Base-by-base conservation (phyloP, 2,329 filamentous ascomycete genomes). In the Sporothrix brasiliensis region DNA sequence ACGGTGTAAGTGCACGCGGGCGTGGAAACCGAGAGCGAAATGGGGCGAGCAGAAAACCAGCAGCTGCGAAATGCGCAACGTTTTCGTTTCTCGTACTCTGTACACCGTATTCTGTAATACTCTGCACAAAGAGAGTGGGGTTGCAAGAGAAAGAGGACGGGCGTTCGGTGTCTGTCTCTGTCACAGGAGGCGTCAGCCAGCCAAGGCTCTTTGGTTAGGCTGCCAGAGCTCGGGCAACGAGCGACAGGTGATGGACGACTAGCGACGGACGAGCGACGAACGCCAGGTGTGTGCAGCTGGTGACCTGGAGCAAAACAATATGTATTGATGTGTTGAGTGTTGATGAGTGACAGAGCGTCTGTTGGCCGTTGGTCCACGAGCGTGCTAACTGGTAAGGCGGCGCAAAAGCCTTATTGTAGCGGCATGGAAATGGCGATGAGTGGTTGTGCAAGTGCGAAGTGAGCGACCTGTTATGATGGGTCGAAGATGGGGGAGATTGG, bases 141-240 rank as follows among this genome's bases (percentile, higher is more conserved):
- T 21, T 27, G 58, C 54, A n/a, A 21, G n/a, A 24, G 34, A 58
- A 44, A 41, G 54, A 61, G n/a, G 7, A 39, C 3, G 53, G 53
- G 56, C n/a, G 56, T 61, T 24, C 6, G 34, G 39, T 63, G 34
- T 63, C 58, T 63, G 58, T 63, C 58, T 63, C 58, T 63, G 58
- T 63, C 58, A 44, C 30, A 61, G 39, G 39, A 16, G 39, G 58
- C 47, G 58, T 63, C 58, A 63, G 58, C 39, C 58, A 61, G 58
- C 58, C 58, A 63, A 47, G 39, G 58, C 58, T 21, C n/a, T 44
- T 44, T 10, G 30, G 58, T 63, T 63, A 63, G 58, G 58, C 58
- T 61, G 58, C 58, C 39, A 61, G 58, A 14, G 58, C 58, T 47
- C 24, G 34, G 21, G 60, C 41, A 16, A 44, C 41, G 41, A 65